phyloP scores from a whole-genome alignment of 257 asterid genomes.

The Przewalskia tangutica region DNA sequence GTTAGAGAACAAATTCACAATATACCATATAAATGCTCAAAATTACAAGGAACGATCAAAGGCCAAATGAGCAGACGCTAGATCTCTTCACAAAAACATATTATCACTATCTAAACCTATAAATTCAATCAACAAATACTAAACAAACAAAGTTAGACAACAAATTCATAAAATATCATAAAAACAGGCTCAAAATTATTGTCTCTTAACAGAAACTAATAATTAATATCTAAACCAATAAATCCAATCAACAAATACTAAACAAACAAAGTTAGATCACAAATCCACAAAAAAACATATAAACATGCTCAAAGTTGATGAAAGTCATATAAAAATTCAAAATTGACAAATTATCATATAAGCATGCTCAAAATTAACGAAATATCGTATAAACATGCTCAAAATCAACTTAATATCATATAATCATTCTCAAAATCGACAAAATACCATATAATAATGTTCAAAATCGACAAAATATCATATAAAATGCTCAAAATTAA shows the following conservation, averaged over 20 bases:
- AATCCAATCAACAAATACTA: background rate
- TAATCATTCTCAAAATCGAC: background rate
- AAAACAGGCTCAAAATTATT: background rate
- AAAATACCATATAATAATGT: too few relatives aligned
- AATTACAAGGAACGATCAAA: background rate
- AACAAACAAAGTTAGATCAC: background rate
- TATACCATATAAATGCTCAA: background rate
- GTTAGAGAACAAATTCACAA: background rate
- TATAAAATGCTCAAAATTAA: too few relatives aligned
- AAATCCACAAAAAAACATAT: background rate
- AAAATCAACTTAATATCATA: too few relatives aligned
- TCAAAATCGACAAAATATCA: too few relatives aligned
- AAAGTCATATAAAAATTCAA: too few relatives aligned
- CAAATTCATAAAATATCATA: background rate
- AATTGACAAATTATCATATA: too few relatives aligned
- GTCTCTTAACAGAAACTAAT: background rate
- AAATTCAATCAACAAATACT: background rate
- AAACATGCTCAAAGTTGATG: background rate
- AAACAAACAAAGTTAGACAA: background rate
- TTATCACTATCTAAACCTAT: background rate
- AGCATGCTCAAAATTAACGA: too few relatives aligned
- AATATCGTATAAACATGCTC: too few relatives aligned
- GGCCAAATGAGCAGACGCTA: background rate
- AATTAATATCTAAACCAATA: background rate
- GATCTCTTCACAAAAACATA: background rate